Evolutionary conservation across 306 rosid species (phyloP).

Genomic region (Acacia melanoxylon): DNA sequence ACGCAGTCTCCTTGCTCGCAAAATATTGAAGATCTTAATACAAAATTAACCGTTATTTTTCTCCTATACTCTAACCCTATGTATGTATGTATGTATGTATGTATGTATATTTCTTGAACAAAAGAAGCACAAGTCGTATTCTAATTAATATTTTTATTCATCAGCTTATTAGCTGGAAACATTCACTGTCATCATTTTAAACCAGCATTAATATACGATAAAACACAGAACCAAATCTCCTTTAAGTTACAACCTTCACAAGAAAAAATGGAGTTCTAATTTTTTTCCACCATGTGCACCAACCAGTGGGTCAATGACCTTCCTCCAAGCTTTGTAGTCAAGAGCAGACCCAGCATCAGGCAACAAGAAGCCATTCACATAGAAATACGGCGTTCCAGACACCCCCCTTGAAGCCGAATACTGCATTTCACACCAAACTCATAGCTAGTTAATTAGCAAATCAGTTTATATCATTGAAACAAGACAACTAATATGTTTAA

Average conservation of each 20-base stretch:
- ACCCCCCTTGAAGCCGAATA: constrained; percentile 78
- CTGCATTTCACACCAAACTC: constrained; percentile 51
- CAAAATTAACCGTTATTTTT: no score
- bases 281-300: constrained; percentile 19
- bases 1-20: no score
- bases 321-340: constrained; percentile 64
- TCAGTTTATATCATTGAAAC: not conserved
- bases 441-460: not conserved
- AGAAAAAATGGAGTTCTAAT: constrained; percentile 44
- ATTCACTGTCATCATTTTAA: not conserved
- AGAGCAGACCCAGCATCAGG: constrained; percentile 49
- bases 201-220: not conserved
- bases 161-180: not conserved
- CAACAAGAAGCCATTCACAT: constrained; percentile 80
- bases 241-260: constrained; percentile 32
- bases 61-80: no score
- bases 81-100: no score
- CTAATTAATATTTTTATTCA: constrained; percentile 15
- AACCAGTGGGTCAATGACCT: constrained; percentile 65
- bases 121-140: not conserved
- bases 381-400: constrained; percentile 86
- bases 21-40: no score
- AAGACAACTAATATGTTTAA: not conserved
- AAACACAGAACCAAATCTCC: not conserved
- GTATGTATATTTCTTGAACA: no score